Conservation (phyloP, 2,329 filamentous ascomycete genomes). For the Alternaria sp. region DNA sequence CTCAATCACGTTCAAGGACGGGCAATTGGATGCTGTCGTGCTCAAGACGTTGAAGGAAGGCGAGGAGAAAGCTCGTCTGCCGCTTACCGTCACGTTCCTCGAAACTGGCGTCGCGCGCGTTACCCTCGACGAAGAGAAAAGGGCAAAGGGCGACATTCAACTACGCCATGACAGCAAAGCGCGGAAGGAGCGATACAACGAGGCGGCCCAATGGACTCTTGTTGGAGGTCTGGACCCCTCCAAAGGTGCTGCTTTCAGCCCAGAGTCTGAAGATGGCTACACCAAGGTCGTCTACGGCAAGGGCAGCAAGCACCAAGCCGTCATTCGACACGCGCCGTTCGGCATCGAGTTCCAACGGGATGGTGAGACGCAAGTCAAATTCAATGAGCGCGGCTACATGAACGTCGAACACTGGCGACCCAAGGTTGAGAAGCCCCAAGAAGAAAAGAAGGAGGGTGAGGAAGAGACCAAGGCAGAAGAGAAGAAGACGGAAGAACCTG, state of each 20-base stretch:
- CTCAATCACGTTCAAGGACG: constrained; percentile 78
- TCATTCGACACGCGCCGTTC: constrained; percentile 85
- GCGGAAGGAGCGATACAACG: constrained; percentile 93
- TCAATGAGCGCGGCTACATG: constrained; percentile 89
- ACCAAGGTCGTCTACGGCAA: constrained; percentile 82
- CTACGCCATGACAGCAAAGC: constrained; percentile 83
- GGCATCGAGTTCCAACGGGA: constrained; percentile 86
- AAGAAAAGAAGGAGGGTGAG: constrained; percentile 60
- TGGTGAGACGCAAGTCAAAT: constrained; percentile 79
- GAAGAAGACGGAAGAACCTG: constrained; percentile 54
- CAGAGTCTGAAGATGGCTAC: constrained; percentile 71
- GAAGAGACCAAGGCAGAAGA: constrained; percentile 55
- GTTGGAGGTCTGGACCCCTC: constrained; percentile 81
- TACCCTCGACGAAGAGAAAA: constrained; percentile 88
- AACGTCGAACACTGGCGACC: constrained; percentile 96
- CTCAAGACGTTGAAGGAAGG: constrained; percentile 76
- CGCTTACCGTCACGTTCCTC: constrained; percentile 86
- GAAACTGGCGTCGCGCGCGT: constrained; percentile 88
- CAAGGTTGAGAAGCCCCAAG: constrained; percentile 71
- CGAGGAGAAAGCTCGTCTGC: constrained; percentile 76
- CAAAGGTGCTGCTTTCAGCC: constrained; percentile 72
- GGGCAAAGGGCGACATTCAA: constrained; percentile 87
- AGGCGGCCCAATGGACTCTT: constrained; percentile 84
- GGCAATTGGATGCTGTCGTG: constrained; percentile 80
- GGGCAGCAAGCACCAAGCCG: constrained; percentile 76